phyloP scores from a whole-genome alignment of 2,329 filamentous ascomycete genomes.

The Beauveria asiatica region DNA sequence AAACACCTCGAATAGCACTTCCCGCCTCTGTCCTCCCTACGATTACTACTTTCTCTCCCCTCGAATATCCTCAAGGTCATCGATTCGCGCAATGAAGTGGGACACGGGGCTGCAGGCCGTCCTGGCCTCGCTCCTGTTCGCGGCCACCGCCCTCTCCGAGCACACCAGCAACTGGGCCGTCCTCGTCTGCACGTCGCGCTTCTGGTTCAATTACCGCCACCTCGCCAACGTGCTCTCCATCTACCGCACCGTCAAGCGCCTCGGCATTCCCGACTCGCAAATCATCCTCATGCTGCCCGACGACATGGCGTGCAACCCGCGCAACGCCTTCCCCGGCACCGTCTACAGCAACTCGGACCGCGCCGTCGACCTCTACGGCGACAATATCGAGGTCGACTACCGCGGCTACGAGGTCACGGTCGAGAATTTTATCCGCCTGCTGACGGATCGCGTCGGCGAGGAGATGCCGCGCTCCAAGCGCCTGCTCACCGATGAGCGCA shows the following conservation, averaged over 20 bases:
- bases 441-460: slow-evolving; percentile 89
- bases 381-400: slow-evolving; percentile 99
- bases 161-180: slow-evolving; percentile 99
- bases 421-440: slow-evolving; percentile 91
- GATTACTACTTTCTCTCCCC: neutral
- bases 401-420: slow-evolving; percentile 97
- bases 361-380: slow-evolving; percentile 90
- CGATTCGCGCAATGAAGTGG: slow-evolving; percentile 38
- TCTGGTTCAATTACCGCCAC: slow-evolving; percentile 99
- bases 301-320: slow-evolving; percentile 98
- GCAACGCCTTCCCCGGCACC: slow-evolving; percentile 93
- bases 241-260: slow-evolving; percentile 94
- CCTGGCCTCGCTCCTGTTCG: slow-evolving; percentile 38
- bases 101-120: slow-evolving; percentile 38
- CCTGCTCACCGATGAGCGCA: slow-evolving; percentile 85
- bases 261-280: slow-evolving; percentile 95
- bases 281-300: slow-evolving; percentile 99
- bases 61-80: neutral
- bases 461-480: slow-evolving; percentile 94
- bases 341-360: slow-evolving; percentile 98
- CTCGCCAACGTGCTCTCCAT: slow-evolving; percentile 95
- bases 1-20: neutral
- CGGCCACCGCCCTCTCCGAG: slow-evolving; percentile 47
- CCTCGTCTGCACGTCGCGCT: slow-evolving; percentile 94
- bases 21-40: neutral